Evolutionary conservation across 1,284 basidiomycete genomes (phyloP).

Genomic region (Rhodofomes roseus): DNA sequence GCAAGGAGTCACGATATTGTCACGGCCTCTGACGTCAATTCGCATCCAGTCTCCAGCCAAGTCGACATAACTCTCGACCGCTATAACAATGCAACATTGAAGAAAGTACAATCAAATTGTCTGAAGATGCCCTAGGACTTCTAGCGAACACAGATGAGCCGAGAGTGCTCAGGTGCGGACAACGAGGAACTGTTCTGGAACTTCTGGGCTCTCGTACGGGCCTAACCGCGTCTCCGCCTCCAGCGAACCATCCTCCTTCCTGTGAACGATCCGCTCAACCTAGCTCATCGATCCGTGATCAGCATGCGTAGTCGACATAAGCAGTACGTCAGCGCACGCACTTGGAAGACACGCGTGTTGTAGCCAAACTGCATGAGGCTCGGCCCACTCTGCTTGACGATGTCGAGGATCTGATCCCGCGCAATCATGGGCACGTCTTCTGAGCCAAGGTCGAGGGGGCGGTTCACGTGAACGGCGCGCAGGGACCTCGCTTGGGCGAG

Average conservation of each 20-base stretch:
- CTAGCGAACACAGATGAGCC: background rate
- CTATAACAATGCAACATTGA: background rate
- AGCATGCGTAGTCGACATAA: background rate
- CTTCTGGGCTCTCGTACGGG: slow-evolving; percentile 57
- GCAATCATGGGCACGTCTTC: slow-evolving; percentile 21
- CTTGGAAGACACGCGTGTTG: slow-evolving; percentile 45
- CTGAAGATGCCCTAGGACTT: background rate
- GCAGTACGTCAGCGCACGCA: slow-evolving; percentile 20
- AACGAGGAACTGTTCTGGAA: slow-evolving; percentile 72
- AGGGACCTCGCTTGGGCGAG: slow-evolving; percentile 35
- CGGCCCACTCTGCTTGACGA: slow-evolving; percentile 27
- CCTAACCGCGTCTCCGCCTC: slow-evolving; percentile 37
- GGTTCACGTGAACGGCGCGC: slow-evolving; percentile 51
- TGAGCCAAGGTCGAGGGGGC: slow-evolving; percentile 35
- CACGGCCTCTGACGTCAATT: background rate
- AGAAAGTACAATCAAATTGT: background rate
- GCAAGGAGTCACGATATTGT: background rate
- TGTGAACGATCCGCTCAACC: slow-evolving; percentile 42
- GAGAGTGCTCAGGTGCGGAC: slow-evolving; percentile 36
- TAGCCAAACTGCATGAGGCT: slow-evolving; percentile 34
- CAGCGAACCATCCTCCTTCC: slow-evolving; percentile 35
- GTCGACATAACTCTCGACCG: background rate
- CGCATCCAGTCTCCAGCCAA: background rate
- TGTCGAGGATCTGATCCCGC: slow-evolving; percentile 18
- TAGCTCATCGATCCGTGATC: slow-evolving; percentile 19